A percentile compares a stretch with the other conserved stretches of the same genome.
Evolutionary conservation across 768 basidiomycete species (phyloP).

Genomic region (Favolaschia claudopus): DNA sequence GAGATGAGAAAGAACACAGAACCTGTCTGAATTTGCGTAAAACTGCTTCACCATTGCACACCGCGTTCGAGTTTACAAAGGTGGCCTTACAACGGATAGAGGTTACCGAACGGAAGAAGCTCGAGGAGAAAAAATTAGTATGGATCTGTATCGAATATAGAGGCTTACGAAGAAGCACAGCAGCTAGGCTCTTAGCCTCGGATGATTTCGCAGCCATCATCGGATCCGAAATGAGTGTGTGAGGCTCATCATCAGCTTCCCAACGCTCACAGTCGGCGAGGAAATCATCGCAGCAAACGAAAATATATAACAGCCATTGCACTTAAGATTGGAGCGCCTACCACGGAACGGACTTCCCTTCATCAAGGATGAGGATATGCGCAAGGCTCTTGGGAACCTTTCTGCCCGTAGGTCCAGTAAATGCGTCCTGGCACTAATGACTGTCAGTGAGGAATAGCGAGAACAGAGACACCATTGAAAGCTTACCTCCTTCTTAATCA

Average conservation of each 20-base stretch:
- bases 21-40: neutral
- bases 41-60: constrained; percentile 1
- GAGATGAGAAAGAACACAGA: neutral
- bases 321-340: neutral
- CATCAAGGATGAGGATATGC: neutral
- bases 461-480: no score
- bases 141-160: no score
- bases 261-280: neutral
- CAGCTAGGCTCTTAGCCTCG: neutral
- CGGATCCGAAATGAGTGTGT: neutral
- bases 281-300: neutral
- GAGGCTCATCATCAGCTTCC: constrained; percentile 3
- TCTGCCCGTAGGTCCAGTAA: neutral
- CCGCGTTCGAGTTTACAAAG: neutral
- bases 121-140: no score
- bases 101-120: neutral
- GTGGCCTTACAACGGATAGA: neutral
- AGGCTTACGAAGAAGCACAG: neutral
- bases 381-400: neutral
- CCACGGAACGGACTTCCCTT: neutral
- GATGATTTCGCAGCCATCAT: neutral
- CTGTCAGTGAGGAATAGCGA: neutral
- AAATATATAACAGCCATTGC: neutral
- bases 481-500: constrained; percentile 8
- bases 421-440: neutral